Base-by-base conservation (phyloP, 2,329 filamentous ascomycete genomes). In the Mycosphaerelloides madeirae region DNA sequence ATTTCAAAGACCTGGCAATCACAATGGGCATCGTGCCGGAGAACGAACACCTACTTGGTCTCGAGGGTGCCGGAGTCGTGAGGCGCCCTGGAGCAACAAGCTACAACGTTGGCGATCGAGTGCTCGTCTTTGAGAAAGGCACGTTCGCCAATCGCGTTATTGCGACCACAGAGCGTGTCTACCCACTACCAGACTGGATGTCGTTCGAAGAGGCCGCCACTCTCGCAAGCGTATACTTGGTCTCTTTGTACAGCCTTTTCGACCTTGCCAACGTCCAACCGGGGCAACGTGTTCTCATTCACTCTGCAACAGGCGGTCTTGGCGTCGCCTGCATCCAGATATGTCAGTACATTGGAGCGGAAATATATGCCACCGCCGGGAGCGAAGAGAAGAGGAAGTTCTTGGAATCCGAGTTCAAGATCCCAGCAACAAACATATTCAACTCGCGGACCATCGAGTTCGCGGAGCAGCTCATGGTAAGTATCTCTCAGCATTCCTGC, bases 211-310 rank as follows among this genome's bases (percentile, higher is more conserved):
- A 36, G n/a, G 58, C 52, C 6, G 50, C 56, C 9, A 44, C 54
- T 2, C 32, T 60, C 9, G 53, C 56, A 9, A 39, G 53, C 16
- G 41, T 53, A 8, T 55, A 38, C 43, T 28, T 18, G 7, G 59
- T 57, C 9, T 54, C 54, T 7, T 53, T 50, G 25, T 49, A 65
- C 46, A 53, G 54, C 34, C 46, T 68, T 28, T 43, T 60, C 19
- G 56, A 64, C 3, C 41, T 58, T 13, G 53, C 43, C 31, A 48
- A 54, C 16, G 41, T 69, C 6, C 25, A 37, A 4, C 50, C 58
- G 14, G 64, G 60, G 6, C 61, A 70, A 34, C 56, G 44, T 13
- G 52, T 68, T 9, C 50, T 68, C 14, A 61, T 67, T 13, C 61
- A 64, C 36, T 50, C 57, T 14, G 62, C 53, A 5, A 49, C 52